Percentiles rank a stretch among this genome's conserved stretches.
Evolutionary conservation across 768 basidiomycete genomes (phyloP).

Genomic region (Rubroboletus satanas): DNA sequence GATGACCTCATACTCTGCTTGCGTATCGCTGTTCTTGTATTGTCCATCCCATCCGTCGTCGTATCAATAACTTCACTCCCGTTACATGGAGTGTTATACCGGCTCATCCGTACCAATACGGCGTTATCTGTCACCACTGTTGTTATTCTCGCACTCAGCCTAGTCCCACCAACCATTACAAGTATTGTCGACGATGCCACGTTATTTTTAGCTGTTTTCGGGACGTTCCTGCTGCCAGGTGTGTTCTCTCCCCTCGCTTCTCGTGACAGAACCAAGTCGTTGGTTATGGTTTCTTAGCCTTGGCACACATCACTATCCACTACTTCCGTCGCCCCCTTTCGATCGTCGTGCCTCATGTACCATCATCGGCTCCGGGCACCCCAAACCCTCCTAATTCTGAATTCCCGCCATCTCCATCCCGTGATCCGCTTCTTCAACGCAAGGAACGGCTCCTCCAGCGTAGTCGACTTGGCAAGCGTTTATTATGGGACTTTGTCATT

Average conservation of each 20-base stretch:
- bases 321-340: conserved; percentile 80
- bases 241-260: conserved; percentile 8
- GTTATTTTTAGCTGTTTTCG: conserved; percentile 48
- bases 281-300: conserved; percentile 36
- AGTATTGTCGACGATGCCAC: conserved; percentile 44
- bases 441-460: conserved; percentile 86
- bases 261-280: background rate
- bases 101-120: conserved; percentile 38
- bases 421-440: conserved; percentile 73
- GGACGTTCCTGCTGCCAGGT: conserved; percentile 66
- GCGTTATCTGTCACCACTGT: conserved; percentile 43
- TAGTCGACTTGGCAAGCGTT: conserved; percentile 61
- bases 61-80: conserved; percentile 53
- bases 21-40: conserved; percentile 48
- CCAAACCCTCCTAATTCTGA: conserved; percentile 17
- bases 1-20: conserved; percentile 33
- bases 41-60: conserved; percentile 57
- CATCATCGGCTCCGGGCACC: conserved; percentile 20
- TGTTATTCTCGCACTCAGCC: conserved; percentile 41
- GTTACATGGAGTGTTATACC: conserved; percentile 42
- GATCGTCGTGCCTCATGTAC: conserved; percentile 68
- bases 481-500: conserved; percentile 82
- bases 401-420: conserved; percentile 29
- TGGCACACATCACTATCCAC: conserved; percentile 78
- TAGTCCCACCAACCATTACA: conserved; percentile 40